These are phyloP conservation scores for Fagopyrum homotropicum DNA, from an alignment of 148 eudicot genomes.

Conservation along the genomic window DNA sequence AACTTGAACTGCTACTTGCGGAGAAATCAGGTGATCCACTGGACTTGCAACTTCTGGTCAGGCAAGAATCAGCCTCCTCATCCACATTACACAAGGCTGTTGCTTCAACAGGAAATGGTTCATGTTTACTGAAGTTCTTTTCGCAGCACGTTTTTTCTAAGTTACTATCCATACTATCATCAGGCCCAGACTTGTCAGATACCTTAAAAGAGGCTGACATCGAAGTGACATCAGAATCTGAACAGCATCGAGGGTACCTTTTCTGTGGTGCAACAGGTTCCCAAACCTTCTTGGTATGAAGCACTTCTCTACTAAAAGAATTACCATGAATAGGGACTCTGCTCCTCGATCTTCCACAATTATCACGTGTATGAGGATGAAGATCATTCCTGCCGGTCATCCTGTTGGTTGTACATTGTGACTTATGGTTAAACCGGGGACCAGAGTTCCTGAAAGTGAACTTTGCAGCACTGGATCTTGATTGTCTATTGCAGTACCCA, in stretches of 20 bases:
- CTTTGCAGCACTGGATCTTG: constrained; percentile 40
- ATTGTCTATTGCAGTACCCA: constrained; percentile 39
- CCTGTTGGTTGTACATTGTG: constrained; percentile 27
- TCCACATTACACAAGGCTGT: constrained; percentile 10
- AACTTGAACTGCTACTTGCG: constrained; percentile 55
- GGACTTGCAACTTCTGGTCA: constrained; percentile 26
- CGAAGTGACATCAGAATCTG: constrained; percentile 64
- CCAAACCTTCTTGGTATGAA: constrained; percentile 76
- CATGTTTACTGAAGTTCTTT: neutral
- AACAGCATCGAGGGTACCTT: constrained; percentile 56
- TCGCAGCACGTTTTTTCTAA: neutral
- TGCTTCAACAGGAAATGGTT: neutral
- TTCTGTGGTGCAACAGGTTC: constrained; percentile 80
- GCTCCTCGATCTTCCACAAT: constrained; percentile 46
- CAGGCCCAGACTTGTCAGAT: constrained; percentile 29
- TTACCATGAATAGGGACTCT: constrained; percentile 37
- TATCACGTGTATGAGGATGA: constrained; percentile 33
- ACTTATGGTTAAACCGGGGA: constrained; percentile 47
- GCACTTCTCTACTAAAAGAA: constrained; percentile 34
- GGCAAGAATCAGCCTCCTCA: constrained; percentile 33
- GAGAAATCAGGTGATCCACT: constrained; percentile 38
- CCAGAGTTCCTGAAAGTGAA: constrained; percentile 38
- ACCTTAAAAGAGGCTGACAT: constrained; percentile 33
- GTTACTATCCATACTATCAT: constrained; percentile 9
- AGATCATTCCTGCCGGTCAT: constrained; percentile 28